Evolutionary conservation across 1,284 basidiomycete genomes (phyloP).

Genomic region (Earliella scabrosa): DNA sequence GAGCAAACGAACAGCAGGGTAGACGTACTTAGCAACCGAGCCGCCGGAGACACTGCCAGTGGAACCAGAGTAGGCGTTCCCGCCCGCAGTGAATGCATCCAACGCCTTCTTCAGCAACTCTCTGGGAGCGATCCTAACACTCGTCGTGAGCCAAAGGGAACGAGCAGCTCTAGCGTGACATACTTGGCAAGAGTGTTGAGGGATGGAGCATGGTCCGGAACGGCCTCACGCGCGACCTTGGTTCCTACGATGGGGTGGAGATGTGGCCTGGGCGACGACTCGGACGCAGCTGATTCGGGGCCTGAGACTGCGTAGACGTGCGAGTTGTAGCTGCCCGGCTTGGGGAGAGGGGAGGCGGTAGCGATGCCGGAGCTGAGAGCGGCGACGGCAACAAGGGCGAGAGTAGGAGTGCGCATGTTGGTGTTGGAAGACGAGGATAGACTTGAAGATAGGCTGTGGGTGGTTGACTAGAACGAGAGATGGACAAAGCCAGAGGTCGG

Average conservation of each 20-base stretch:
- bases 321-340: slow-evolving; percentile 16
- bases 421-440: slow-evolving; percentile 2
- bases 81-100: slow-evolving; percentile 26
- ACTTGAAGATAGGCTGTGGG: slow-evolving; percentile 4
- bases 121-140: slow-evolving; percentile 13
- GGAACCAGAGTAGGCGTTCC: slow-evolving; percentile 29
- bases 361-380: slow-evolving; percentile 29
- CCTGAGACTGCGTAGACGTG: slow-evolving; percentile 14
- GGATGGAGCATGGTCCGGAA: slow-evolving; percentile 13
- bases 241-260: slow-evolving; percentile 14
- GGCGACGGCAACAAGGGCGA: slow-evolving; percentile 30
- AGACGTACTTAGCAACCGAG: slow-evolving; percentile 8
- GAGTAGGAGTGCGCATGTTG: slow-evolving; percentile 33
- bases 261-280: slow-evolving; percentile 1
- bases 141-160: not conserved
- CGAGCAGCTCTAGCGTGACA: not conserved
- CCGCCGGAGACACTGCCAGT: slow-evolving; percentile 15
- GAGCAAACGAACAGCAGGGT: not conserved
- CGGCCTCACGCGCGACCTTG: slow-evolving; percentile 11
- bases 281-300: slow-evolving; percentile 1
- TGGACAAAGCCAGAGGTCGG: slow-evolving; percentile 4
- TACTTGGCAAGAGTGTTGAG: slow-evolving; percentile 9
- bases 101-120: slow-evolving; percentile 20
- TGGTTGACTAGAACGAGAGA: slow-evolving; percentile 4
- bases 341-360: slow-evolving; percentile 22